Conservation (phyloP, 805 yeast species). For the Jamesozyma lodderae region DNA sequence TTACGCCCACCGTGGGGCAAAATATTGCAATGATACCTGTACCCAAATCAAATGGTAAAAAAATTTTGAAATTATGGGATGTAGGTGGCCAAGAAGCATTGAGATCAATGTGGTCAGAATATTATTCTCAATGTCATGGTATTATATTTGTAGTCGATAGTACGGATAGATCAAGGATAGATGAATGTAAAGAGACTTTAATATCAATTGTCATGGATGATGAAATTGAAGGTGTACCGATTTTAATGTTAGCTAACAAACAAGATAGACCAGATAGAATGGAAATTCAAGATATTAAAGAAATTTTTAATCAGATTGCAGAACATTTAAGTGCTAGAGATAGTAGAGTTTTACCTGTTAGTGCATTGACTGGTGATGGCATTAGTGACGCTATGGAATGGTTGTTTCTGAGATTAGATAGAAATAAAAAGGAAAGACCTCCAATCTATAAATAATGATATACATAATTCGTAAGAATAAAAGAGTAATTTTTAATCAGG, state of each 20-base stretch:
- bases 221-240: conserved; percentile 68
- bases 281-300: conserved; percentile 72
- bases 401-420: conserved; percentile 62
- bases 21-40: conserved; percentile 49
- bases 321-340: conserved; percentile 85
- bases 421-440: conserved; percentile 33
- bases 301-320: conserved; percentile 74
- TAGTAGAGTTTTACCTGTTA: conserved; percentile 78
- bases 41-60: conserved; percentile 17
- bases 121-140: conserved; percentile 80
- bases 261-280: conserved; percentile 69
- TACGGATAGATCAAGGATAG: conserved; percentile 70
- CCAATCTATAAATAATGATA: conserved; percentile 26
- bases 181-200: conserved; percentile 69
- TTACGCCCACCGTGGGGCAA: conserved; percentile 92
- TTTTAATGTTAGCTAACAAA: conserved; percentile 90
- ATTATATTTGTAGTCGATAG: conserved; percentile 89
- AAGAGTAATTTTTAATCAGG: no score
- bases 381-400: conserved; percentile 82
- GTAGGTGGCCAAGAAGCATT: conserved; percentile 90
- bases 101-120: conserved; percentile 78
- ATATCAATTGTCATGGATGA: conserved; percentile 48
- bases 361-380: conserved; percentile 74
- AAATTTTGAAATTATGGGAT: conserved; percentile 82
- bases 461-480: no score